These are phyloP conservation scores for Diaporthe humulicola DNA, from an alignment of 2,329 filamentous ascomycete genomes.

Conservation along the genomic window DNA sequence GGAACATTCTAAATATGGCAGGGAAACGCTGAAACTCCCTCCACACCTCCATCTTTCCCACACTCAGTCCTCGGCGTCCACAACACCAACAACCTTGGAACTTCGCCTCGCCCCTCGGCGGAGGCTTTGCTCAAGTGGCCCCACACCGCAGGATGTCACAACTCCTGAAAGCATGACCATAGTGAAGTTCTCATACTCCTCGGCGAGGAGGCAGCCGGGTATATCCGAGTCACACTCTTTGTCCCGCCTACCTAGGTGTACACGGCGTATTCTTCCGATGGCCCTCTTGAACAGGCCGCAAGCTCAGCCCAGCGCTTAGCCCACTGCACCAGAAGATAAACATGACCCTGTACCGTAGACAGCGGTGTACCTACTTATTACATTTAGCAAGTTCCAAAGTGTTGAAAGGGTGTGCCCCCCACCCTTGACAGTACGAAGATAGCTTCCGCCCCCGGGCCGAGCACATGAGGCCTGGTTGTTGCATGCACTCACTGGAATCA, in stretches of 20 bases:
- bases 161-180: not conserved
- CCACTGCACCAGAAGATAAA: not conserved
- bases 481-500: not conserved
- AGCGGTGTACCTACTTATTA: not conserved
- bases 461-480: not conserved
- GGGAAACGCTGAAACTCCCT: not conserved
- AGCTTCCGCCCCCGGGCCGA: not conserved
- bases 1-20: not conserved
- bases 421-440: not conserved
- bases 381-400: not conserved
- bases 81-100: conserved; percentile 4
- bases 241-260: not conserved
- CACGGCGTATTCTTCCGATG: not conserved
- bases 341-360: not conserved
- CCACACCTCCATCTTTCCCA: not conserved
- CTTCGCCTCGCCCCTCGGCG: not conserved
- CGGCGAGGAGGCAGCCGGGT: too few species aligned
- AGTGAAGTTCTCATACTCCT: not conserved
- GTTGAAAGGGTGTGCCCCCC: not conserved
- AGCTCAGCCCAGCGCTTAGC: conserved; percentile 4
- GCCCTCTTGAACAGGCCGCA: not conserved
- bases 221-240: not conserved
- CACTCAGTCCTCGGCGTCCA: conserved; percentile 1
- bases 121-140: not conserved
- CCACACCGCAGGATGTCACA: not conserved